Percentiles rank a stretch among this genome's conserved stretches.
These are phyloP conservation scores for Ciborinia camelliae DNA, from an alignment of 2,329 filamentous ascomycete species.

Conservation along the genomic window DNA sequence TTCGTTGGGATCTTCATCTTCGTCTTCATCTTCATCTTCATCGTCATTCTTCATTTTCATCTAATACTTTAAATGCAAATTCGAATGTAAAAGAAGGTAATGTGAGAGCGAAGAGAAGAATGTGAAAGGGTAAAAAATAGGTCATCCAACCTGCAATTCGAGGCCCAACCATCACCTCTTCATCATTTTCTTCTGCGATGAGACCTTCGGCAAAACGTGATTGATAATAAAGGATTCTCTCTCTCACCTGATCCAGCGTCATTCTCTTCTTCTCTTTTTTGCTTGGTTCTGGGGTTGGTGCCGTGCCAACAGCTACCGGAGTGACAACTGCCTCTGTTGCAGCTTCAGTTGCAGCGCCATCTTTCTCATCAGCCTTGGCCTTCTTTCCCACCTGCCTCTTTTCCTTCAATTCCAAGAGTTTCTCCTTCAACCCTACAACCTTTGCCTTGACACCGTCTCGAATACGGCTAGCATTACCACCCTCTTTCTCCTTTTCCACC, in stretches of 20 bases:
- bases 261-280: constrained; percentile 15
- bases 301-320: neutral
- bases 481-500: constrained; percentile 1
- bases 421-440: constrained; percentile 4
- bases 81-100: neutral
- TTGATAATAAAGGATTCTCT: constrained; percentile 11
- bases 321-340: neutral
- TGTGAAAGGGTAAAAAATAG: constrained; percentile 14
- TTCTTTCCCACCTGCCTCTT: neutral
- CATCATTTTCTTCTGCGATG: constrained; percentile 7
- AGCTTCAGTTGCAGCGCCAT: neutral
- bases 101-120: neutral
- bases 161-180: neutral
- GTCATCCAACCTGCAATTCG: constrained; percentile 17
- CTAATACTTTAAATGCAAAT: neutral
- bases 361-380: neutral
- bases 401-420: constrained; percentile 6
- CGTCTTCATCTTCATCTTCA: neutral
- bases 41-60: neutral
- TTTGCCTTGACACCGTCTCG: neutral
- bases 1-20: no score
- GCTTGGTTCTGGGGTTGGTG: neutral
- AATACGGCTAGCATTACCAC: no score
- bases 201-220: neutral
- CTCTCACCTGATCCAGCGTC: constrained; percentile 19